A percentile compares a stretch with the other conserved stretches of the same genome.
Evolutionary conservation across 129 eudicot genomes (phyloP).

Genomic region (Saussurea involucrata): DNA sequence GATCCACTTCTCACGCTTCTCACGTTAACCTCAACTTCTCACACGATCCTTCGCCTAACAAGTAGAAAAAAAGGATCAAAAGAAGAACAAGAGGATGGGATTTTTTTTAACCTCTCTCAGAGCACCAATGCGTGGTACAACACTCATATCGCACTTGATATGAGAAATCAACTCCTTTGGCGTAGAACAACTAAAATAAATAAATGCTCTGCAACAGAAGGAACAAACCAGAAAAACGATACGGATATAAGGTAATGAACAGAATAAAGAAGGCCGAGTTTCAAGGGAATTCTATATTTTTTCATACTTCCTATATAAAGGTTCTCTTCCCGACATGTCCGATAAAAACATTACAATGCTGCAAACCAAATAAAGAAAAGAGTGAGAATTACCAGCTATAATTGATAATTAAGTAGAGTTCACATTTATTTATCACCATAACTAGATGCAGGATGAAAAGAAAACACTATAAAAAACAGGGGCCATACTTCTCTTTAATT

Average conservation of each 20-base stretch:
- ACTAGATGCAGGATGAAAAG: constrained; percentile 3
- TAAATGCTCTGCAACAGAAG: constrained; percentile 68
- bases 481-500: constrained; percentile 73
- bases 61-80: background rate
- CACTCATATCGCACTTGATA: constrained; percentile 78
- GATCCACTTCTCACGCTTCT: no score
- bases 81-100: constrained; percentile 12
- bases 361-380: constrained; percentile 33
- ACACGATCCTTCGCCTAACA: no score
- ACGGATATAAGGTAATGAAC: background rate
- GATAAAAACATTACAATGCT: constrained; percentile 93
- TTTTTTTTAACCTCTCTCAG: constrained; percentile 67
- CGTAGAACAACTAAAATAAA: constrained; percentile 71
- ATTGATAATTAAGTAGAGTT: constrained; percentile 4
- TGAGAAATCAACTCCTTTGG: constrained; percentile 65
- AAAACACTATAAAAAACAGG: background rate
- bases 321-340: constrained; percentile 99
- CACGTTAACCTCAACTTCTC: no score
- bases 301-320: constrained; percentile 80
- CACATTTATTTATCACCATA: background rate
- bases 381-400: constrained; percentile 10
- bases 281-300: background rate
- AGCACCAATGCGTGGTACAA: constrained; percentile 93
- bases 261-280: background rate
- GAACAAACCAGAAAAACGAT: constrained; percentile 5